Evolutionary conservation across 2,329 filamentous ascomycete genomes (phyloP), one percentile per base, ranked within the genome.

Genomic region (Neopestalotiopsis sp.): DNA sequence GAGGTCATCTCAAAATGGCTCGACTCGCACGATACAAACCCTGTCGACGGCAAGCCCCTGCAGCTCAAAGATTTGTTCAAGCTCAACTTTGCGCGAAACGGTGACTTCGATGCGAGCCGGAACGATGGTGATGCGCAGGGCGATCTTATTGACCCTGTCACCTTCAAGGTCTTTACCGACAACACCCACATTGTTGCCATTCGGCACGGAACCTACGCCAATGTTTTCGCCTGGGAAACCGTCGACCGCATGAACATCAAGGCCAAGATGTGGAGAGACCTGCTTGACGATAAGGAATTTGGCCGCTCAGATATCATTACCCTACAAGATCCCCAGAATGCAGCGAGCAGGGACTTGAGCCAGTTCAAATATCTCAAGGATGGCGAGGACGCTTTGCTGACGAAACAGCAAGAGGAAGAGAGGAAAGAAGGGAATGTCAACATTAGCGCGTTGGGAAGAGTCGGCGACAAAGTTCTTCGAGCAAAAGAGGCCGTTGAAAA

Each of bases 131-230:
- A 89, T 71, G 87, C 84, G 17, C 85, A 87, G 70, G 92, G 90
- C 66, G 96, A 98, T 75, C 93, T 96, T 76, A 94, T 98, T 71
- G 96, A 99, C 76, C 97, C 96, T 0, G 95, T 99, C 61, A 98
- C 95, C 0, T 98, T 93, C 86, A 99, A 99, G 81, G 93, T 97
- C 9, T 94, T 99, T 76, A 99, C 96, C 61, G 94, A 99, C 79
- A 98, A 98, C 81, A 98, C 96, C 4, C 96, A 98, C 80, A 94
- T 99, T 69, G 94, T 98, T 61, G 95, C 95, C 17, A 86, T 99
- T 71, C 88, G 90, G 68, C 90, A 92, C 80, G 90, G 89, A 67
- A 92, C 87, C 67, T 95, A 95, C 69, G 95, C 95, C 64, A 99
- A 99, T 81, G 96, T 97, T 4, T 99, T 98, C 79, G 91, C 95